Evolutionary conservation across 1,284 basidiomycete species (phyloP).

Genomic region (Puccinia triticina): DNA sequence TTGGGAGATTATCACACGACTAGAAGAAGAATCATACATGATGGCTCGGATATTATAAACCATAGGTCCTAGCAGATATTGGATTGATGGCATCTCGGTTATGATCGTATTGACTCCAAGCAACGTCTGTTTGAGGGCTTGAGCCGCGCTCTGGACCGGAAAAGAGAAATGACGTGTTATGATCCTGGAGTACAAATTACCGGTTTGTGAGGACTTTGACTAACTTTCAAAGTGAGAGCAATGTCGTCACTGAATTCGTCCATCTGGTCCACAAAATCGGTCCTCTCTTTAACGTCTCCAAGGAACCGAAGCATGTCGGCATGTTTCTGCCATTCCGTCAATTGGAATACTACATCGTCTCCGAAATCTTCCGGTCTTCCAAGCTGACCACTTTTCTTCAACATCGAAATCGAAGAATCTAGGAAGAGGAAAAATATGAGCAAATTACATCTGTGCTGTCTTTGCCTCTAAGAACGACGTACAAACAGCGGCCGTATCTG

Average conservation of each 20-base stretch:
- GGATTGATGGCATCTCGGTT: slow-evolving; percentile 18
- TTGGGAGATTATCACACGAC: too few species aligned
- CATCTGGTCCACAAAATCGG: neutral
- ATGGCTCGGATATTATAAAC: slow-evolving; percentile 27
- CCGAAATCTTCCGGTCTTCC: neutral
- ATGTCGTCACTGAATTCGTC: neutral
- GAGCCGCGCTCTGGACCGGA: neutral
- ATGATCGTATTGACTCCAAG: slow-evolving; percentile 10
- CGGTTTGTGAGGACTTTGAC: neutral
- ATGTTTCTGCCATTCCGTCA: slow-evolving; percentile 34
- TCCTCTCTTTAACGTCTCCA: slow-evolving; percentile 13
- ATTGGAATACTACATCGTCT: slow-evolving; percentile 11
- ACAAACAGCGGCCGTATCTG: slow-evolving; percentile 8
- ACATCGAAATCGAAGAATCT: slow-evolving; percentile 24
- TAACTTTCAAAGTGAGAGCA: neutral
- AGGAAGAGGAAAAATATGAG: neutral
- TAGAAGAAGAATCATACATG: neutral
- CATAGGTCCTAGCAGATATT: slow-evolving; percentile 25
- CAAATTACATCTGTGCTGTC: neutral
- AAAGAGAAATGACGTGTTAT: neutral
- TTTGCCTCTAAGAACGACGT: neutral
- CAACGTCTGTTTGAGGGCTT: neutral
- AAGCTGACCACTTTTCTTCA: slow-evolving; percentile 18
- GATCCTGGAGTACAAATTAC: too few species aligned
- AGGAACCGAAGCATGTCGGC: slow-evolving; percentile 27